Conservation (phyloP, 345 rosid genomes). For the Lepidium didymum region DNA sequence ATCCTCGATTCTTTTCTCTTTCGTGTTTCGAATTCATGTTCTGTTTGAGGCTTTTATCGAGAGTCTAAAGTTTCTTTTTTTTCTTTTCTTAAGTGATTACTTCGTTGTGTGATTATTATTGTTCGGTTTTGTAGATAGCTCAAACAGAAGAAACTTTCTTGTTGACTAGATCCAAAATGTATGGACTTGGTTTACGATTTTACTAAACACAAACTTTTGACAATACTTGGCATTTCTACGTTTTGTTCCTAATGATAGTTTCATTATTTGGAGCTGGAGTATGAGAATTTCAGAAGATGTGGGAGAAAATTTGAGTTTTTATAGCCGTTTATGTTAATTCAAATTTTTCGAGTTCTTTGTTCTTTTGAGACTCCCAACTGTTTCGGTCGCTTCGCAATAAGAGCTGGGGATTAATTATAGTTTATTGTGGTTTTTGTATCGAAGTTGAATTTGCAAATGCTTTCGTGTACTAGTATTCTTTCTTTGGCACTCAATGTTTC, state of each 20-base stretch:
- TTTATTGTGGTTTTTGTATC: background rate
- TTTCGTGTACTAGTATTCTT: background rate
- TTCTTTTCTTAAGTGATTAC: background rate
- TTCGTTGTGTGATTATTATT: background rate
- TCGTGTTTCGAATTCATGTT: background rate
- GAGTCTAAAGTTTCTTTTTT: background rate
- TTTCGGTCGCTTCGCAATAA: background rate
- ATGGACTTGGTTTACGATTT: background rate
- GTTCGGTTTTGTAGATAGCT: background rate
- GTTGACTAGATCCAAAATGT: slow-evolving; percentile 23
- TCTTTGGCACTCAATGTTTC: background rate
- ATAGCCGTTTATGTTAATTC: background rate
- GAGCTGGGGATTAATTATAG: background rate
- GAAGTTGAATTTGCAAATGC: background rate
- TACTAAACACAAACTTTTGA: background rate
- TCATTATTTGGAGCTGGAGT: background rate
- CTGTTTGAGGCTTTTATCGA: background rate
- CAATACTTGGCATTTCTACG: background rate
- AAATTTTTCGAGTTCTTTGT: background rate
- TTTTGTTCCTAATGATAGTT: background rate
- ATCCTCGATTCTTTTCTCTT: background rate
- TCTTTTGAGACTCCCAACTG: background rate
- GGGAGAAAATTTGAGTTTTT: background rate
- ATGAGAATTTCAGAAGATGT: background rate
- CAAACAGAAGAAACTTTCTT: background rate